Percentiles rank a stretch among this genome's conserved stretches.
phyloP scores from a whole-genome alignment of 176 grass and related monocot species.

The Rhynchospora breviuscula region DNA sequence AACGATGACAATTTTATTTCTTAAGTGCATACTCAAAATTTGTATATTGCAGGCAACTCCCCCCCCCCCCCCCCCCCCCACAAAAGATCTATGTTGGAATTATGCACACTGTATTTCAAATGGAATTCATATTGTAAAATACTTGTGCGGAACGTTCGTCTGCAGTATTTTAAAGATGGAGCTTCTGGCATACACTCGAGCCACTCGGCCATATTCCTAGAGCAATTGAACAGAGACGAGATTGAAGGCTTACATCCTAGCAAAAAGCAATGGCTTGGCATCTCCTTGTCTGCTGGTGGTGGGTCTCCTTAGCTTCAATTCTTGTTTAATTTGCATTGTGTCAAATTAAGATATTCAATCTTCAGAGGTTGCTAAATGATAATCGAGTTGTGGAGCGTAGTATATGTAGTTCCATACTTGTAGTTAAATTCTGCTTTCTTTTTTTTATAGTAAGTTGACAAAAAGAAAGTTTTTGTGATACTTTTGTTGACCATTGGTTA shows the following conservation, averaged over 20 bases:
- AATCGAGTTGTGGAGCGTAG: not conserved
- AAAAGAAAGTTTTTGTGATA: not conserved
- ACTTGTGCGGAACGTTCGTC: not conserved
- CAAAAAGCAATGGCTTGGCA: not conserved
- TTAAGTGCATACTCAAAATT: not conserved
- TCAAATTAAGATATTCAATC: not conserved
- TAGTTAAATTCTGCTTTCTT: not conserved
- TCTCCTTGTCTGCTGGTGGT: not conserved
- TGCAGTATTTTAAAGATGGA: not conserved
- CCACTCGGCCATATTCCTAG: not conserved
- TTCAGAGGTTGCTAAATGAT: not conserved
- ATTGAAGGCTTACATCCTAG: not conserved
- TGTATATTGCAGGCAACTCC: not conserved
- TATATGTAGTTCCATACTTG: not conserved
- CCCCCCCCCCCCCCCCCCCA: not conserved
- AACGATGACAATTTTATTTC: not conserved
- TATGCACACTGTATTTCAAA: not conserved
- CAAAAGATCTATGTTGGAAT: not conserved
- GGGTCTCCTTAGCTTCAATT: not conserved
- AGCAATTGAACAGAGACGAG: not conserved
- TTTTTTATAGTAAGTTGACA: not conserved
- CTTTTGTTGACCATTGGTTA: too few species aligned
- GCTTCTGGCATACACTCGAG: not conserved
- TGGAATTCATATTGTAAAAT: not conserved
- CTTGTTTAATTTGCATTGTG: not conserved